Percentiles rank a stretch among this genome's conserved stretches.
Conservation (phyloP, 78 protist genomes). For the Dictyostelium citrinum region DNA sequence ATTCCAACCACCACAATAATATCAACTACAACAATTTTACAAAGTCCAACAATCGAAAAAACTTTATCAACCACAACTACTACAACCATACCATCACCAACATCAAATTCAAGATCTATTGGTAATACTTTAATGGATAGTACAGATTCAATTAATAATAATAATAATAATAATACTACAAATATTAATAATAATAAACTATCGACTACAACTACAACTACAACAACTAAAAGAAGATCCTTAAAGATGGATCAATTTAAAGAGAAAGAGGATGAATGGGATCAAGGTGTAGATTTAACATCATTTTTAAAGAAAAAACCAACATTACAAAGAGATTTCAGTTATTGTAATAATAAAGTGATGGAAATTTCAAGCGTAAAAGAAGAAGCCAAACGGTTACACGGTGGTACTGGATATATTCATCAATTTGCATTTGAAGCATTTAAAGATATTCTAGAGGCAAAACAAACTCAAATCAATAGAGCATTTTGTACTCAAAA, state of each 20-base stretch:
- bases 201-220: not conserved
- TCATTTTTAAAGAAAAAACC: constrained; percentile 27
- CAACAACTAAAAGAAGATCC: not conserved
- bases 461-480: constrained; percentile 63
- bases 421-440: constrained; percentile 69
- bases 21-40: constrained; percentile 47
- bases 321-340: constrained; percentile 13
- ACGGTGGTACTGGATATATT: not conserved
- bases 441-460: constrained; percentile 38
- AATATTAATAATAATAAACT: not conserved
- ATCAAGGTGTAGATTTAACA: constrained; percentile 34
- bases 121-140: not conserved
- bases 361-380: constrained; percentile 59
- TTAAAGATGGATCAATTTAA: constrained; percentile 42
- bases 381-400: constrained; percentile 55
- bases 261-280: constrained; percentile 53
- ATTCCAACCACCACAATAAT: constrained; percentile 14
- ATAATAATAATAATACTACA: not conserved
- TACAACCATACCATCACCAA: not conserved
- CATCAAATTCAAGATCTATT: not conserved
- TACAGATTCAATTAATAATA: not conserved
- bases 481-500: constrained; percentile 32
- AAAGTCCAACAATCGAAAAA: constrained; percentile 47
- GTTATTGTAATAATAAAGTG: constrained; percentile 34
- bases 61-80: not conserved